Percentiles rank a stretch among this genome's conserved stretches.
These are phyloP conservation scores for Monilinia polystroma DNA, from an alignment of 2,329 filamentous ascomycete species.

Conservation along the genomic window DNA sequence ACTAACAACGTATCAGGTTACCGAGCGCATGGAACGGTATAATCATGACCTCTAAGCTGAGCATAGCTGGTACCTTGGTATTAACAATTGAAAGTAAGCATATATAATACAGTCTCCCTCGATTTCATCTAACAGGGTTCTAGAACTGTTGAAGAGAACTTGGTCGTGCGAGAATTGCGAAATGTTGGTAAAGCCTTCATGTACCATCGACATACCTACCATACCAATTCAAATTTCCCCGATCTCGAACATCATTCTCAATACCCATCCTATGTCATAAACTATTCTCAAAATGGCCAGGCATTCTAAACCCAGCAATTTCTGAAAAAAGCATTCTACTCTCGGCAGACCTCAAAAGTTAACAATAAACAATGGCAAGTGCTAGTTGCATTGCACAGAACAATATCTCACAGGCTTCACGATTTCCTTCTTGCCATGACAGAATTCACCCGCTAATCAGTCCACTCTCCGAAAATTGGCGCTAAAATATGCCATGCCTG, in stretches of 20 bases:
- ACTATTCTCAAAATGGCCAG: not conserved
- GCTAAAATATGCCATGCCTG: conserved; percentile 84
- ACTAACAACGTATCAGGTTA: not conserved
- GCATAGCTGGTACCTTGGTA: not conserved
- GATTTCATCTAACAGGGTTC: not conserved
- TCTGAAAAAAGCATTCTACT: not conserved
- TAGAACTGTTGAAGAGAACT: not conserved
- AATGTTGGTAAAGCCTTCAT: not conserved
- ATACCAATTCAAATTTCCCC: too few relatives aligned
- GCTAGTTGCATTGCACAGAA: not conserved
- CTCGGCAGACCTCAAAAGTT: not conserved
- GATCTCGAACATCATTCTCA: not conserved
- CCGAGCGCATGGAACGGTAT: not conserved
- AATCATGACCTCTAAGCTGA: not conserved
- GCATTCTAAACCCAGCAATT: not conserved
- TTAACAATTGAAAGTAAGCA: not conserved
- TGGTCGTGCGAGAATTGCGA: not conserved
- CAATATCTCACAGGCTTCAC: not conserved
- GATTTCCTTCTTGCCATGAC: not conserved
- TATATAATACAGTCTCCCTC: too few relatives aligned
- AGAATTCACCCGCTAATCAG: not conserved
- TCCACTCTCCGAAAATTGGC: conserved; percentile 50
- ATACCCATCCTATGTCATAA: not conserved
- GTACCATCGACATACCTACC: not conserved
- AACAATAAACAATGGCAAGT: not conserved